Conservation (phyloP, 148 eudicot species). For the Amaranthus cruentus region DNA sequence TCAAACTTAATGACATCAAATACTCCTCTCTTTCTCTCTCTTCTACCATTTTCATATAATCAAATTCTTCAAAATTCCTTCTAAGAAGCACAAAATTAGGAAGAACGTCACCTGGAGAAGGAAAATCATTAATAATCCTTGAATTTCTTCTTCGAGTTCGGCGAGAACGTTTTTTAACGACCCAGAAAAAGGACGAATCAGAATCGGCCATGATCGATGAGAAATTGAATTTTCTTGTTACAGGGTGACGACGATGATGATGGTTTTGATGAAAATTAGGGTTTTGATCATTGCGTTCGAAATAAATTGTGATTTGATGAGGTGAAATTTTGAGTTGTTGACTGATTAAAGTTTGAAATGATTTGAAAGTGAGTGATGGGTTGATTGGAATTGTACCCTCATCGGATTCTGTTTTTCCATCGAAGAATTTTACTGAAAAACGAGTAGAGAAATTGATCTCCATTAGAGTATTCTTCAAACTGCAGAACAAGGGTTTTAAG, state of each 20-base stretch:
- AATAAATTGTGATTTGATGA: constrained; percentile 61
- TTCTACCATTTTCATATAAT: background rate
- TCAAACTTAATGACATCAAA: constrained; percentile 30
- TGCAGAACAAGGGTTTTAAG: too few relatives aligned
- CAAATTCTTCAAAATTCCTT: background rate
- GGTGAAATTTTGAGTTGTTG: constrained; percentile 59
- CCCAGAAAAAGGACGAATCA: constrained; percentile 33
- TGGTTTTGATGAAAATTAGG: background rate
- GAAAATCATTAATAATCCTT: background rate
- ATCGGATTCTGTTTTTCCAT: constrained; percentile 57
- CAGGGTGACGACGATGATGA: constrained; percentile 43
- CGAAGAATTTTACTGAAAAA: constrained; percentile 55
- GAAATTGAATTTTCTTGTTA: constrained; percentile 57
- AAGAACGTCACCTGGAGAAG: background rate
- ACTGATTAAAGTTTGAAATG: constrained; percentile 44
- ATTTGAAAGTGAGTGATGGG: constrained; percentile 45
- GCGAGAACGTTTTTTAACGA: constrained; percentile 48
- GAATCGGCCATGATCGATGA: constrained; percentile 18
- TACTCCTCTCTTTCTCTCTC: constrained; percentile 36
- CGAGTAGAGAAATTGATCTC: constrained; percentile 11
- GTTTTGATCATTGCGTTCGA: constrained; percentile 22
- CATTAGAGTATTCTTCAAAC: background rate
- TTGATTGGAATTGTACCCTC: constrained; percentile 39
- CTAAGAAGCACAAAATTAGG: background rate
- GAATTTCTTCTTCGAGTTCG: constrained; percentile 35